Percentiles rank a stretch among this genome's conserved stretches.
These are phyloP conservation scores for Cytauxzoon felis DNA, from an alignment of 169 alveolate genomes.

Conservation along the genomic window DNA sequence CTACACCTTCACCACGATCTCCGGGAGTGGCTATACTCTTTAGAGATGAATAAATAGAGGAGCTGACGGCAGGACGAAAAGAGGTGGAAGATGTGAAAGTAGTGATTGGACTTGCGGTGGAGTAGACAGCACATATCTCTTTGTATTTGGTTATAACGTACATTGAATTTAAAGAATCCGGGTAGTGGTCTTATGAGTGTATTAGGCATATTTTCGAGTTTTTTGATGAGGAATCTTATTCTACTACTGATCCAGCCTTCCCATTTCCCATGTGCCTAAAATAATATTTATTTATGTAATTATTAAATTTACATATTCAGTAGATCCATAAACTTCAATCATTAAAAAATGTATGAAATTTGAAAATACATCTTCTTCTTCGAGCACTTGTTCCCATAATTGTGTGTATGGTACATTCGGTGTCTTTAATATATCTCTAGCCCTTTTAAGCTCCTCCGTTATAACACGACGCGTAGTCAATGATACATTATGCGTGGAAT, in stretches of 20 bases:
- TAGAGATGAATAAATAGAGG: no score
- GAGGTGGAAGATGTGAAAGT: no score
- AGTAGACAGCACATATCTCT: not conserved
- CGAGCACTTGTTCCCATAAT: constrained; percentile 72
- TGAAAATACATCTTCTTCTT: constrained; percentile 70
- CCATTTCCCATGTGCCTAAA: constrained; percentile 71
- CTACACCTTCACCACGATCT: no score
- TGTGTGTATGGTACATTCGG: constrained; percentile 8
- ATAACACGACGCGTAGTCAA: constrained; percentile 88
- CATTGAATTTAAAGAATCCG: constrained; percentile 56
- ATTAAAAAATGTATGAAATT: constrained; percentile 76
- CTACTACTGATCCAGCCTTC: constrained; percentile 83
- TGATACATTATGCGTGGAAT: constrained; percentile 93
- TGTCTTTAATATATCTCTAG: constrained; percentile 54
- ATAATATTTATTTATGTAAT: not conserved
- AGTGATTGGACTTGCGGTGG: no score
- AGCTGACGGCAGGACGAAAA: no score
- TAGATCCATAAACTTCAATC: constrained; percentile 72
- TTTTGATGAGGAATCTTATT: constrained; percentile 74
- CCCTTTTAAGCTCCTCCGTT: constrained; percentile 87
- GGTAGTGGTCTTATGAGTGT: constrained; percentile 80
- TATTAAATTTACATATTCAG: constrained; percentile 61
- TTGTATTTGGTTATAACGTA: not conserved
- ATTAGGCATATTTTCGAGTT: constrained; percentile 72
- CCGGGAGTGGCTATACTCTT: no score